A percentile compares a stretch with the other conserved stretches of the same genome.
Conservation (phyloP, 345 rosid genomes). For the Gossypium sturtianum region DNA sequence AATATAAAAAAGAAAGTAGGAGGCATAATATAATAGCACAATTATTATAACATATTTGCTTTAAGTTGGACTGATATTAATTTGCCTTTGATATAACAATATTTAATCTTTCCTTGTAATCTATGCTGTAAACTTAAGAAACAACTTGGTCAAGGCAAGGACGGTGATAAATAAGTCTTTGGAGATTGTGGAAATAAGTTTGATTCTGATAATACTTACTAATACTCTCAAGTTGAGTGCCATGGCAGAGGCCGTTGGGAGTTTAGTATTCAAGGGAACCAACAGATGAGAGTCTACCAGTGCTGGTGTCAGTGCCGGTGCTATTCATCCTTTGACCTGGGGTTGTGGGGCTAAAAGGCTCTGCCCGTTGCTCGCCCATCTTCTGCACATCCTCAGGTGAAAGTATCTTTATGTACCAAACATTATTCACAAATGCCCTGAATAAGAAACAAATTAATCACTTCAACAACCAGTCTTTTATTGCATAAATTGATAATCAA, state of each 20-base stretch:
- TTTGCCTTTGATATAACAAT: not conserved
- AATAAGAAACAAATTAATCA: conserved; percentile 1
- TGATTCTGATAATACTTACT: not conserved
- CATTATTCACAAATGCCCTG: conserved; percentile 26
- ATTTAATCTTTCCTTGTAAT: not conserved
- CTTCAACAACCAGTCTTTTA: not conserved
- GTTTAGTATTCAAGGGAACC: conserved; percentile 1
- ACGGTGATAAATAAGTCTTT: not conserved
- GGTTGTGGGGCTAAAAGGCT: conserved; percentile 33
- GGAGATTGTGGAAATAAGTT: not conserved
- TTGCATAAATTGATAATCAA: not conserved
- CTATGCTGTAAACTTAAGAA: not conserved
- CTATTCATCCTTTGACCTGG: conserved; percentile 17
- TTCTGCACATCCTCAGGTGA: conserved; percentile 44
- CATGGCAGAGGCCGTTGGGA: not conserved
- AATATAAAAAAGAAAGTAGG: not conserved
- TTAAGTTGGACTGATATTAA: not conserved
- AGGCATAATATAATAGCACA: not conserved
- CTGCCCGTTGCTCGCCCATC: conserved; percentile 46
- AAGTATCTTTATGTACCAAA: conserved; percentile 2
- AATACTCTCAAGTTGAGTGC: not conserved
- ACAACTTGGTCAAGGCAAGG: not conserved
- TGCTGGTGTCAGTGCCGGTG: not conserved
- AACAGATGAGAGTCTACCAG: not conserved
- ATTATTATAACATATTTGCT: not conserved